A percentile compares a stretch with the other conserved stretches of the same genome.
phyloP scores from a whole-genome alignment of 2,329 filamentous ascomycete species.

The Penicillium sp. region DNA sequence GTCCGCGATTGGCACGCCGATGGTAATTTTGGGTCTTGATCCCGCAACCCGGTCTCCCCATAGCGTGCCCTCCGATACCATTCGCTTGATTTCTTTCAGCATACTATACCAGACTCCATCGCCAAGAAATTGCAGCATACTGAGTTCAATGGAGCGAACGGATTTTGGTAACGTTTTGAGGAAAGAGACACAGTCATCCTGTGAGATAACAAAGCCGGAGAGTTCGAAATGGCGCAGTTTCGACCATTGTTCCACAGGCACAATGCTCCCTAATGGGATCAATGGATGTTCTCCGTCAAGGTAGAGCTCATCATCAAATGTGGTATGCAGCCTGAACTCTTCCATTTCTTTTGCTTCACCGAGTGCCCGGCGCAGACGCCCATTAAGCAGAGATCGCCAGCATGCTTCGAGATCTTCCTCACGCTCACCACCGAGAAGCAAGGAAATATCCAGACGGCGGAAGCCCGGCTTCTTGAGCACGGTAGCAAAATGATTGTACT shows the following conservation, averaged over 20 bases:
- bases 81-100: neutral
- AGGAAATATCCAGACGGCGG: conserved; percentile 27
- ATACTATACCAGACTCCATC: neutral
- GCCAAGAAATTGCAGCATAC: neutral
- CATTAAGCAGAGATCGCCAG: neutral
- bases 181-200: neutral
- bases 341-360: conserved; percentile 4
- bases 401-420: neutral
- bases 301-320: neutral
- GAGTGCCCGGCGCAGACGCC: conserved; percentile 2
- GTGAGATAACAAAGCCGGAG: neutral
- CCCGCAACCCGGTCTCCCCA: neutral
- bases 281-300: neutral
- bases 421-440: conserved; percentile 8
- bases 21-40: neutral
- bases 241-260: neutral
- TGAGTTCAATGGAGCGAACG: neutral
- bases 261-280: neutral
- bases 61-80: neutral
- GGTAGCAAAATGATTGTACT: conserved; percentile 25
- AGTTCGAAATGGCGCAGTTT: conserved; percentile 1
- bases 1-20: too few relatives aligned
- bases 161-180: neutral
- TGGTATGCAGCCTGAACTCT: neutral
- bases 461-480: conserved; percentile 27